Evolutionary conservation across 2,329 filamentous ascomycete species (phyloP).

Genomic region (Epichloe amarillans): DNA sequence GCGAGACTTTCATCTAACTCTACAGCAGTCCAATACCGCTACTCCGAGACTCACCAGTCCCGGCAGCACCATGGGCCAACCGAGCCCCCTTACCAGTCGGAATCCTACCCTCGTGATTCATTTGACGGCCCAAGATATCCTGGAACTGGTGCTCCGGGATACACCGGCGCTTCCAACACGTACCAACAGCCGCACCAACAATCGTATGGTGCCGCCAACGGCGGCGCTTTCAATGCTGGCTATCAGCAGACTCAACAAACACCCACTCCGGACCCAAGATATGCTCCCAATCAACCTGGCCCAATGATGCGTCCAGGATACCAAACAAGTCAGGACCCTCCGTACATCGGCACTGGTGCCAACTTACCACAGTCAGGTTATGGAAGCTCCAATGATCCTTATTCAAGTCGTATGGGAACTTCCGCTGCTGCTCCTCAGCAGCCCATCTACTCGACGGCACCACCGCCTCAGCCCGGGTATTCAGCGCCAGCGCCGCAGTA

Average conservation of each 20-base stretch:
- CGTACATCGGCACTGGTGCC: constrained; percentile 24
- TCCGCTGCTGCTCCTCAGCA: constrained; percentile 19
- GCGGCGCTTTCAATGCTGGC: constrained; percentile 17
- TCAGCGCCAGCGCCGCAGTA: constrained; percentile 18
- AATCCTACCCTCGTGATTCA: constrained; percentile 27
- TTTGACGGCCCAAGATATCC: constrained; percentile 35
- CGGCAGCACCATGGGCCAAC: constrained; percentile 36
- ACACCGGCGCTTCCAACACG: constrained; percentile 30
- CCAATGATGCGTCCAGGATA: constrained; percentile 21
- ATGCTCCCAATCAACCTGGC: constrained; percentile 14
- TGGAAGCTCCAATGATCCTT: constrained; percentile 16
- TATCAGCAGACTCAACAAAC: constrained; percentile 21
- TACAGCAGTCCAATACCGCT: constrained; percentile 42
- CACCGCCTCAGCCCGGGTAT: constrained; percentile 19
- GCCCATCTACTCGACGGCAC: constrained; percentile 20
- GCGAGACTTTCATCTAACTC: constrained; percentile 44
- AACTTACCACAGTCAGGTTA: constrained; percentile 19
- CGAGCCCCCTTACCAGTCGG: constrained; percentile 21
- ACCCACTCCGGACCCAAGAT: constrained; percentile 21
- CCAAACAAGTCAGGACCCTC: constrained; percentile 16
- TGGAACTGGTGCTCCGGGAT: constrained; percentile 35
- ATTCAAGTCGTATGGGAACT: constrained; percentile 17
- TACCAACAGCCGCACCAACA: constrained; percentile 15
- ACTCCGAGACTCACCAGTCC: constrained; percentile 37
- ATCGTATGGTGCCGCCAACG: constrained; percentile 17